phyloP scores from a whole-genome alignment of 495 filamentous ascomycete species.

The Aspergillus affinis region DNA sequence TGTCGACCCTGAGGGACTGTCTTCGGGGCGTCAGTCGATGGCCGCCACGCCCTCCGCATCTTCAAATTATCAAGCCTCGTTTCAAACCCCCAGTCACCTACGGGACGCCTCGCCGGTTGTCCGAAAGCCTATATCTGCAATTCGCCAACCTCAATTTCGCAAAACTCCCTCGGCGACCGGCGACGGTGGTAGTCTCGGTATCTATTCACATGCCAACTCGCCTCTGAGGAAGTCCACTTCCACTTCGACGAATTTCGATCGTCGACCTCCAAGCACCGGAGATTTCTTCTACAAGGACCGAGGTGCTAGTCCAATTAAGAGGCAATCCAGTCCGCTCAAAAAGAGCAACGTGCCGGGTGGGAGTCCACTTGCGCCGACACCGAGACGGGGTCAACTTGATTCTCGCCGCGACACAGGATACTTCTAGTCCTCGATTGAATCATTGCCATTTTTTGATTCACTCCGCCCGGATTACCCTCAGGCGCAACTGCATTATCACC shows the following conservation, averaged over 20 bases:
- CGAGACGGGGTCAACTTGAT: conserved; percentile 29
- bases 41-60: conserved; percentile 30
- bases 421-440: conserved; percentile 25
- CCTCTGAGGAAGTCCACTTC: conserved; percentile 68
- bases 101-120: conserved; percentile 55
- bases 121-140: conserved; percentile 41
- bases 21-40: conserved; percentile 31
- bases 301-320: conserved; percentile 35
- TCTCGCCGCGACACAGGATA: conserved; percentile 40
- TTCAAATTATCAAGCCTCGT: conserved; percentile 26
- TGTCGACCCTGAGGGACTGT: conserved; percentile 65
- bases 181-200: conserved; percentile 77
- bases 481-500: conserved; percentile 3
- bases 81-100: conserved; percentile 45
- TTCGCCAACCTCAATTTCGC: conserved; percentile 60
- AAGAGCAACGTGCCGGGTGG: conserved; percentile 41
- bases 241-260: conserved; percentile 44
- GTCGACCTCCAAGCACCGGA: conserved; percentile 34
- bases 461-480: no score
- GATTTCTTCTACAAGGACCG: conserved; percentile 44
- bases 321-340: conserved; percentile 44
- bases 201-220: conserved; percentile 77
- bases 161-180: conserved; percentile 42
- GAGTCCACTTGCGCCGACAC: conserved; percentile 28
- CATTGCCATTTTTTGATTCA: not conserved